These are phyloP conservation scores for Mortierella sp. DNA, from an alignment of 371 early-diverging fungal species.

Conservation along the genomic window DNA sequence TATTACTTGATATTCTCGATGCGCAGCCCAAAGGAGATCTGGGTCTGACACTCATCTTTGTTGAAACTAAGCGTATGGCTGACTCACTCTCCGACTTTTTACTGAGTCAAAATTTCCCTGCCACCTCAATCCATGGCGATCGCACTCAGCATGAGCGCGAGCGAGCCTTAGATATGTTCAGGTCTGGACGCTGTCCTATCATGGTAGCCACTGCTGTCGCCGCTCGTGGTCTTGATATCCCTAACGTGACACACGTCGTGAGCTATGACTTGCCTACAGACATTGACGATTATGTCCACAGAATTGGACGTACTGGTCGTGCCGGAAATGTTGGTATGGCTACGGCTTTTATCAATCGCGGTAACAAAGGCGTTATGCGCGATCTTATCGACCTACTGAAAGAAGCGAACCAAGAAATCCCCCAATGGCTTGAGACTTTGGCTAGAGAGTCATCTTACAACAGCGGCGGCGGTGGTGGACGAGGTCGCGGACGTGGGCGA, in stretches of 20 bases:
- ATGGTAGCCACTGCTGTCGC: conserved; percentile 99
- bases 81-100: conserved; percentile 92
- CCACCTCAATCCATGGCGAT: conserved; percentile 98
- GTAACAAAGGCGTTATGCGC: conserved; percentile 89
- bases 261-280: conserved; percentile 97
- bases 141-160: conserved; percentile 98
- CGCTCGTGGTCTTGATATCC: conserved; percentile 97
- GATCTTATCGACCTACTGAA: conserved; percentile 91
- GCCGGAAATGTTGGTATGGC: conserved; percentile 96
- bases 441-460: conserved; percentile 69
- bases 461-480: conserved; percentile 73
- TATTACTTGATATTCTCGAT: conserved; percentile 88
- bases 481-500: conserved; percentile 57
- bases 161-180: conserved; percentile 92
- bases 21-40: conserved; percentile 68
- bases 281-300: conserved; percentile 97
- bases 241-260: conserved; percentile 91
- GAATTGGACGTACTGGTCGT: conserved; percentile 99
- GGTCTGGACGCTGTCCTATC: conserved; percentile 90
- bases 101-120: conserved; percentile 83
- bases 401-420: conserved; percentile 92
- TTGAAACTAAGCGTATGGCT: conserved; percentile 98
- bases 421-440: conserved; percentile 82
- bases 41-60: conserved; percentile 96
- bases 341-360: conserved; percentile 97